A percentile compares a stretch with the other conserved stretches of the same genome.
These are phyloP conservation scores for Leptographium galeiforme DNA, from an alignment of 2,329 filamentous ascomycete species.

Conservation along the genomic window DNA sequence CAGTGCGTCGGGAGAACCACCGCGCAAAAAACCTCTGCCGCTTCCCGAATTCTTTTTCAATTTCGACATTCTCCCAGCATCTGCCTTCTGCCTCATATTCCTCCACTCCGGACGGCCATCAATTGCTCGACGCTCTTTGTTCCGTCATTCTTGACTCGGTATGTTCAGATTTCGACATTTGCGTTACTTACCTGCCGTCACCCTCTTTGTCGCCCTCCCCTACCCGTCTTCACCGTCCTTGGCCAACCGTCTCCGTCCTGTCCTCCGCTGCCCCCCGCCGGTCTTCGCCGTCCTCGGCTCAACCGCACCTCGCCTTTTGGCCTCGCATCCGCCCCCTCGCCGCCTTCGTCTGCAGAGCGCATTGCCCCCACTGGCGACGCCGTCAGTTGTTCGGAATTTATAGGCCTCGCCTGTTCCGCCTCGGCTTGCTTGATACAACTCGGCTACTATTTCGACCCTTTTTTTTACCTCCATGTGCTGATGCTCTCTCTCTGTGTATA, in stretches of 20 bases:
- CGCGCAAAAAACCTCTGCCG: constrained; percentile 3
- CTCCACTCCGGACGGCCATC: not conserved
- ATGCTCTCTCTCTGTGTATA: not conserved
- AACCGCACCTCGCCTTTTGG: not conserved
- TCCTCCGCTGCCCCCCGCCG: not conserved
- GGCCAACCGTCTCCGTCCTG: not conserved
- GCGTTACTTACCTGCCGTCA: not conserved
- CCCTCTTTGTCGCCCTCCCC: not conserved
- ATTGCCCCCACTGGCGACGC: not conserved
- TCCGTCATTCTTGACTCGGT: not conserved
- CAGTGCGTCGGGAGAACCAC: constrained; percentile 3
- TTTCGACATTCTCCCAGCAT: constrained; percentile 1
- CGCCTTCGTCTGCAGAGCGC: not conserved
- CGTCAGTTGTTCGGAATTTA: too few species aligned
- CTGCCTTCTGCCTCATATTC: not conserved
- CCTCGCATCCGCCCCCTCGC: not conserved
- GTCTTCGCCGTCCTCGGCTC: not conserved
- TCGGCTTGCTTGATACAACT: not conserved
- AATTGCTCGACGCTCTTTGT: not conserved
- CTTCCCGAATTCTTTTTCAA: constrained; percentile 1
- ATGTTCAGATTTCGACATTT: not conserved
- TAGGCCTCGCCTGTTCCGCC: not conserved
- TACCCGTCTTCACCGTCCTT: too few species aligned
- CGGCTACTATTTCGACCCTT: not conserved
- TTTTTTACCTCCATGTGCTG: not conserved